These are phyloP conservation scores for Teunomyces aglyptinius DNA, from an alignment of 805 yeast genomes.

Conservation along the genomic window DNA sequence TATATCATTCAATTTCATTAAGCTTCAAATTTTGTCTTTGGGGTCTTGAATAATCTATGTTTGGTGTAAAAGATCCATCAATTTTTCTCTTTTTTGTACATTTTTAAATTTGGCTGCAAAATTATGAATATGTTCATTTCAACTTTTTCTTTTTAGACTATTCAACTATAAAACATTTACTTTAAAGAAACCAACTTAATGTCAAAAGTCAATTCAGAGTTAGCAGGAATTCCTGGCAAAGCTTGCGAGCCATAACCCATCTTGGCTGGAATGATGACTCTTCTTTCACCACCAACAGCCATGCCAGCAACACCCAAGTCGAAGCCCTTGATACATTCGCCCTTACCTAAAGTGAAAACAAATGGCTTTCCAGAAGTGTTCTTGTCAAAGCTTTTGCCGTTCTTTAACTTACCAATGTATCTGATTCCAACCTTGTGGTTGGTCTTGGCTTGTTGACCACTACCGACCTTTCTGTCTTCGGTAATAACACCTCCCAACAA, in stretches of 20 bases:
- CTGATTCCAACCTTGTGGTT: slow-evolving; percentile 94
- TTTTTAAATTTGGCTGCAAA: slow-evolving; percentile 1
- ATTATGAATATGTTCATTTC: background rate
- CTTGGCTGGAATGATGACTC: slow-evolving; percentile 92
- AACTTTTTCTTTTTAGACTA: background rate
- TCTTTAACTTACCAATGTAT: slow-evolving; percentile 95
- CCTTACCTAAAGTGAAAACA: slow-evolving; percentile 85
- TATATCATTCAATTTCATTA: too few relatives aligned
- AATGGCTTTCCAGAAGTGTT: slow-evolving; percentile 98
- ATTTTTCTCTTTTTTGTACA: background rate
- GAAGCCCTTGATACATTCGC: slow-evolving; percentile 98
- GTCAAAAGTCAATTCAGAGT: slow-evolving; percentile 94
- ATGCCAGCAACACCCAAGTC: slow-evolving; percentile 98
- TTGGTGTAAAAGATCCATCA: too few relatives aligned
- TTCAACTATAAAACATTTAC: slow-evolving; percentile 33
- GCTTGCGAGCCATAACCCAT: slow-evolving; percentile 95
- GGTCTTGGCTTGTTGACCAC: slow-evolving; percentile 82
- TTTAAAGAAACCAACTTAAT: slow-evolving; percentile 89
- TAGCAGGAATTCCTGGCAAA: slow-evolving; percentile 96
- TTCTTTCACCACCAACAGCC: slow-evolving; percentile 99
- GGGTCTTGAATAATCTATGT: too few relatives aligned
- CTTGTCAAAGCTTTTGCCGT: slow-evolving; percentile 95
- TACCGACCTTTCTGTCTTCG: slow-evolving; percentile 90
- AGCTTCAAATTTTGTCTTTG: too few relatives aligned
- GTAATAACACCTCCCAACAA: slow-evolving; percentile 89